A percentile compares a stretch with the other conserved stretches of the same genome.
Evolutionary conservation across 208 protist species (phyloP).

Genomic region (Crithidia bombi): DNA sequence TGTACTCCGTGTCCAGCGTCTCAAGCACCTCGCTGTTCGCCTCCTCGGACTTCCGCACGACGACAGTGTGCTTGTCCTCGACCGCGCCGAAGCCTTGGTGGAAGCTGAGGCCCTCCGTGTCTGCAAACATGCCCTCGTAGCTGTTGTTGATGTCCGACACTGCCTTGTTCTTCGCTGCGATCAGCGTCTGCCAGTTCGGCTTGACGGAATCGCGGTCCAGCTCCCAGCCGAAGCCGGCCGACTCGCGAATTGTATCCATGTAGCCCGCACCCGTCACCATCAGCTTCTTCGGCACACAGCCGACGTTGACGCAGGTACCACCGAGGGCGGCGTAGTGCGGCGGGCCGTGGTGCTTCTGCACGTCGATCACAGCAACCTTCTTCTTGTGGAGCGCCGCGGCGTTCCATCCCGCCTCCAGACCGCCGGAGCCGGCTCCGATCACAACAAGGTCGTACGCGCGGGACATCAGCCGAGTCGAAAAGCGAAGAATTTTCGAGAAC

Average conservation of each 20-base stretch:
- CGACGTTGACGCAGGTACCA: conserved; percentile 89
- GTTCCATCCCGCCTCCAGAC: conserved; percentile 88
- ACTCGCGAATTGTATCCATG: conserved; percentile 80
- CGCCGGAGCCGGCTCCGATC: conserved; percentile 88
- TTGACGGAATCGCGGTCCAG: conserved; percentile 46
- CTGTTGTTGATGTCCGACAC: conserved; percentile 89
- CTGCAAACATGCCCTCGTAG: conserved; percentile 90
- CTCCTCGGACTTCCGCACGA: conserved; percentile 66
- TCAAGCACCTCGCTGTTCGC: conserved; percentile 55
- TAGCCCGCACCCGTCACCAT: conserved; percentile 89
- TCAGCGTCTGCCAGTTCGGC: conserved; percentile 88
- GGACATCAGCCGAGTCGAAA: conserved; percentile 47
- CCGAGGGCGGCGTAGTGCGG: conserved; percentile 81
- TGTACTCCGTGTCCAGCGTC: conserved; percentile 72
- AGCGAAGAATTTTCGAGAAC: conserved; percentile 57
- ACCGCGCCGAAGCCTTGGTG: conserved; percentile 82
- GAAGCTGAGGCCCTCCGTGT: conserved; percentile 87
- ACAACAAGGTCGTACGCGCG: conserved; percentile 90
- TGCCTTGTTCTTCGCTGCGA: conserved; percentile 87
- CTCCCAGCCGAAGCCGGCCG: conserved; percentile 84
- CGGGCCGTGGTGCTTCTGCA: conserved; percentile 79
- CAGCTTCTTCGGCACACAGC: conserved; percentile 91
- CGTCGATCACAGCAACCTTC: conserved; percentile 88
- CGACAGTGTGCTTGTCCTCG: conserved; percentile 73
- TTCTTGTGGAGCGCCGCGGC: conserved; percentile 84